Base-by-base conservation (phyloP, 2,329 filamentous ascomycete species). In the Colletotrichum sp. region DNA sequence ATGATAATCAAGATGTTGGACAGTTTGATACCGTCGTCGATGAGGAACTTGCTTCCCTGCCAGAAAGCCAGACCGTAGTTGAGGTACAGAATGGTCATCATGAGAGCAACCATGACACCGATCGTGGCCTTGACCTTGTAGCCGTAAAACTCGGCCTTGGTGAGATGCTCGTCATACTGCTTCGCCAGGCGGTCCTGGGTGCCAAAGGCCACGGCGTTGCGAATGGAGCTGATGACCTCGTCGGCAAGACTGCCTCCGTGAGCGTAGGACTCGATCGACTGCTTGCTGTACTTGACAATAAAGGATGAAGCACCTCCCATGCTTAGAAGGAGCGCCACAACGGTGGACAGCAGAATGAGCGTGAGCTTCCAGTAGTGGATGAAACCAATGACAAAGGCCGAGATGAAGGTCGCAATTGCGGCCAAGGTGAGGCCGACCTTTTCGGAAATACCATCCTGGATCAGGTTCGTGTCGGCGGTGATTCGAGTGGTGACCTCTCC, bases 401-500 rank as follows among this genome's bases (percentile, higher is more conserved):
- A 93, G 71, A 98, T 86, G 81, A 99, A 99, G 10, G 95, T 96
- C 2, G 96, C 92, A 6, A 96, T 66, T 15, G 95, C 94, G 16
- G 93, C 92, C 72, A 98, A 83, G 0, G 95, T 96, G 78, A 98
- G 86, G 16, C 92, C 93, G 60, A 98, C 91, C 87, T 98, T 98
- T 84, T 98, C 95, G 0, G 95, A 98, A 61, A 99, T 95, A 72
- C 96, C 96, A 79, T 98, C 96, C 84, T 98, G 96, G 71, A 99
- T 93, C 69, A 98, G 88, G 81, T 98, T 98, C 60, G 95, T 98
- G 83, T 99, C 96, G 13, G 96, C 94, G 0, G 96, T 99, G 80
- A 98, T 98, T 78, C 96, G 93, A 2, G 96, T 98, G 0, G 96
- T 98, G 76, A 99, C 95, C 85, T 98, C 97, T 74, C 96, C 96